Evolutionary conservation across 2,329 filamentous ascomycete species (phyloP), one percentile per base, ranked within the genome.

Genomic region (Curvularia eragrostidis): DNA sequence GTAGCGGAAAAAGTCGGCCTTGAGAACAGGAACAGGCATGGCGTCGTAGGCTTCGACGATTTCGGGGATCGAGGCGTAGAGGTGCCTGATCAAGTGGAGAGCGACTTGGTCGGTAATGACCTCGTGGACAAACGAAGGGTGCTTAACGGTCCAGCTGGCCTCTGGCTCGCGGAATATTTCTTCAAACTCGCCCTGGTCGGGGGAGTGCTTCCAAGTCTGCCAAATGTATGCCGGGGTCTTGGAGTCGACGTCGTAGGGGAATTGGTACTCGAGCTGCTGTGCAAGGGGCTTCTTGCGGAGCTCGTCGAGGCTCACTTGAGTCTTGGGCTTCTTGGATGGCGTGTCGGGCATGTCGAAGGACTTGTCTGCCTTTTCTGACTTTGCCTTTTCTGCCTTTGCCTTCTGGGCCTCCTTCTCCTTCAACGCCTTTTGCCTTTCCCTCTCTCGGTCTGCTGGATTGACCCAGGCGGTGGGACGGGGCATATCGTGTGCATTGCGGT

Each of bases 181-280:
- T 10, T 78, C 79, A 74, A 99, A 99, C 61, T 91, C 84, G 49
- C 86, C 83, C 21, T 91, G 90, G 1, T 88, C 85, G 0, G 94
- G 93, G 0, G 87, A 91, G 71, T 87, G 89, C 77, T 96, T 97
- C 95, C 95, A 99, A 13, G 95, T 99, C 83, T 99, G 95, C 95
- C 95, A 99, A 73, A 99, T 96, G 81, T 97, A 98, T 55, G 93
- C 93, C 3, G 95, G 95, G 77, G 98, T 98, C 77, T 94, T 96
- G 67, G 83, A 79, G 72, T 93, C 87, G 62, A 94, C 84, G 71
- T 97, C 91, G 82, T 98, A 99, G 19, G 93, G 92, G 78, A 95
- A 98, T 68, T 96, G 91, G 81, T 96, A 97, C 51, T 89, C 89
- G 56, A 99, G 86, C 79, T 95, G 85, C 63, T 97, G 81, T 85